phyloP scores from a whole-genome alignment of 2,329 filamentous ascomycete species.

The Pestalotiopsis sp. region DNA sequence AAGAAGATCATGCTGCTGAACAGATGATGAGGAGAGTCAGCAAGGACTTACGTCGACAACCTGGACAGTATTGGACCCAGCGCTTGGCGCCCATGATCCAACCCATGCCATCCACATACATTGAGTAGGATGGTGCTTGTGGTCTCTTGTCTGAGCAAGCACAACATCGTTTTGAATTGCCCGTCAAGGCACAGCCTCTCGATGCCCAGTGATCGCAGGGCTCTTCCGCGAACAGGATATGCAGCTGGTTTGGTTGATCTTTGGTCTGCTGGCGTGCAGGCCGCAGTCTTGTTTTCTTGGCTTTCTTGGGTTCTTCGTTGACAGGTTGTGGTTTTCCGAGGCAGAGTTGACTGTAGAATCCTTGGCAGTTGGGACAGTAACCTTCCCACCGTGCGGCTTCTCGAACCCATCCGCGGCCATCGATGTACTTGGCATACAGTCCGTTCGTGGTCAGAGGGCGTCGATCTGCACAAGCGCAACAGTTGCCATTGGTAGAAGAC shows the following conservation, averaged over 20 bases:
- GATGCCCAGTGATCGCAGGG: not conserved
- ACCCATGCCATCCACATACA: conserved; percentile 17
- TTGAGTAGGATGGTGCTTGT: conserved; percentile 14
- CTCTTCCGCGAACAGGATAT: not conserved
- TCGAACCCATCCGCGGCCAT: not conserved
- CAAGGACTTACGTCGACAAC: conserved; percentile 9
- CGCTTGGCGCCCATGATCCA: conserved; percentile 17
- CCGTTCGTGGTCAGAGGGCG: not conserved
- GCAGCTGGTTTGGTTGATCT: not conserved
- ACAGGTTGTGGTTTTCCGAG: not conserved
- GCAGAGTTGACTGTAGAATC: not conserved
- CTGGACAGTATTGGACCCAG: conserved; percentile 20
- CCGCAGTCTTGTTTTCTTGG: not conserved
- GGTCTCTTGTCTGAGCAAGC: conserved; percentile 17
- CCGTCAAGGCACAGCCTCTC: not conserved
- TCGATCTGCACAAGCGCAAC: conserved; percentile 6
- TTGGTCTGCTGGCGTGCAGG: not conserved
- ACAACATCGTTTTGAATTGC: conserved; percentile 13
- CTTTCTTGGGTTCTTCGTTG: not conserved
- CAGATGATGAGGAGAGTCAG: not conserved
- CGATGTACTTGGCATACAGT: not conserved
- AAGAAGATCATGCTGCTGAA: not conserved
- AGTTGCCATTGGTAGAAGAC: conserved; percentile 1
- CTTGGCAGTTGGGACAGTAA: not conserved
- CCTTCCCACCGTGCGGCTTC: not conserved